Evolutionary conservation across 2,329 filamentous ascomycete species (phyloP).

Genomic region (Colletotrichum tofieldiae): DNA sequence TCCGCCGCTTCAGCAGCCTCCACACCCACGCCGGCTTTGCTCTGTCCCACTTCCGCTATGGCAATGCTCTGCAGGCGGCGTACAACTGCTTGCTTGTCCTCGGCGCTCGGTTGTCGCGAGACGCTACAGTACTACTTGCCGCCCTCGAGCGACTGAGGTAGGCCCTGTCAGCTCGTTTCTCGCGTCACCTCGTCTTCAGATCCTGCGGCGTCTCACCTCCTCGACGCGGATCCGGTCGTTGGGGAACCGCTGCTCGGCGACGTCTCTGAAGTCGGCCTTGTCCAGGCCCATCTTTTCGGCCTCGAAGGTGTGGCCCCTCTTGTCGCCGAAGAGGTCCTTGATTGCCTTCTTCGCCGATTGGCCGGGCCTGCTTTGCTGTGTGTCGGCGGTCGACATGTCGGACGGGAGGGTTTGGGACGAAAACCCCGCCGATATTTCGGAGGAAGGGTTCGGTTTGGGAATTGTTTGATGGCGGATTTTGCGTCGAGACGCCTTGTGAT

Average conservation of each 20-base stretch:
- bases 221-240: neutral
- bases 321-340: neutral
- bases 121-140: slow-evolving; percentile 16
- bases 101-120: slow-evolving; percentile 7
- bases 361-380: neutral
- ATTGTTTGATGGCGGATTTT: neutral
- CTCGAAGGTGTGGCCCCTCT: neutral
- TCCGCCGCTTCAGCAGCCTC: neutral
- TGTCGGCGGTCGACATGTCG: neutral
- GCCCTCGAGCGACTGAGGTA: neutral
- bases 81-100: neutral
- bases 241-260: slow-evolving; percentile 10
- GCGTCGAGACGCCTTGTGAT: neutral
- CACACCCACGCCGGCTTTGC: neutral
- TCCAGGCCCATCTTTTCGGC: slow-evolving; percentile 1
- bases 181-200: neutral
- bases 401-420: neutral
- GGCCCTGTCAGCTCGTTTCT: neutral
- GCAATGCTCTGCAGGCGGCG: neutral
- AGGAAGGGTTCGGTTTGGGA: neutral
- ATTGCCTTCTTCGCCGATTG: neutral
- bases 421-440: neutral
- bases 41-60: neutral
- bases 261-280: neutral
- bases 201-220: neutral